Base-by-base conservation (phyloP, 805 yeast genomes). In the Candida sithepensis region DNA sequence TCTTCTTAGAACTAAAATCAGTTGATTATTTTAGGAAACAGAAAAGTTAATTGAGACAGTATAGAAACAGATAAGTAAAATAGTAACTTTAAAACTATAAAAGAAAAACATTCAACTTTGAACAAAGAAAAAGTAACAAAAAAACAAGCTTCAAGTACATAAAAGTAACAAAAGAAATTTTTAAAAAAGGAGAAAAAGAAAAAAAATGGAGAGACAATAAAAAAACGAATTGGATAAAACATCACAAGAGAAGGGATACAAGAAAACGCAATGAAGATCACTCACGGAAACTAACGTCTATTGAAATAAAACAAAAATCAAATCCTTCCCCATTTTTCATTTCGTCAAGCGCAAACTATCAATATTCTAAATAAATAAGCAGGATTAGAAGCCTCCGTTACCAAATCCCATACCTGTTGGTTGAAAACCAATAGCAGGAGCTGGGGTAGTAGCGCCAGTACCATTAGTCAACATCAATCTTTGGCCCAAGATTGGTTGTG, bases 401-500 rank as follows among this genome's bases (percentile, higher is more conserved):
- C 88, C 85, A 67, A 84, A 82, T 10, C 86, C 87, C 61, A 80
- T 73, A 46, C 90, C 90, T 32, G 89, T 84, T 48, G 84, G 74
- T 66, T 84, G 88, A 67, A 74, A 77, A 36, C 86, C 86, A 59
- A 84, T 62, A 26, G 45, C 45, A 38, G 59, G 57, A 36, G 78
- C 77, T 21, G 73, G 69, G 40, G 60, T 57, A 51, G 67, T 66
- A 46, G 67, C 58, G 19, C 63, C 69, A n/a, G 83, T 70, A 45
- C 95, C 94, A 62, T 85, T 88, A 41, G 96, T 89, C 60, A 92
- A 77, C 81, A 91, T 74, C 64, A 91, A 77, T 50, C 90, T 85
- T 61, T 83, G 85, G 9, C 84, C 84, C 30, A 66, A 54, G 41
- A 74, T 78, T 33, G 81, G 71, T 39, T 74, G 68, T 28, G 65